Evolutionary conservation across 2,329 filamentous ascomycete genomes (phyloP).

Genomic region (Zasmidium angulare): DNA sequence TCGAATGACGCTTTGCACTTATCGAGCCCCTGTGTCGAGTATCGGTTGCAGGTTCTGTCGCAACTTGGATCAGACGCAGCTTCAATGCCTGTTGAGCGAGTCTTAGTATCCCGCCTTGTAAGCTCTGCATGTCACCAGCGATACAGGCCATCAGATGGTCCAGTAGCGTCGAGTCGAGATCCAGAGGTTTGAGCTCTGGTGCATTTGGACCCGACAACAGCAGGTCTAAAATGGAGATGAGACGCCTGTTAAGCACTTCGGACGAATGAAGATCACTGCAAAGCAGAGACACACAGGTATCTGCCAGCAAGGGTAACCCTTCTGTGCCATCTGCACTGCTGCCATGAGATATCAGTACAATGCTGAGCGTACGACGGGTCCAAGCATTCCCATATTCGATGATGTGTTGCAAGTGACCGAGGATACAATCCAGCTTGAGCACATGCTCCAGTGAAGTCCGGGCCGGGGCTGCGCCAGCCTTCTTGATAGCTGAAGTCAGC

Average conservation of each 20-base stretch:
- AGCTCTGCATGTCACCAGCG: constrained; percentile 13
- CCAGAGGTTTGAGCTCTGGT: constrained; percentile 18
- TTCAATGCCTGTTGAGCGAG: constrained; percentile 74
- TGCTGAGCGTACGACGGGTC: constrained; percentile 28
- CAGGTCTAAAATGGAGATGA: constrained; percentile 23
- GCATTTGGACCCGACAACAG: constrained; percentile 22
- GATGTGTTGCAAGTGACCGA: constrained; percentile 72
- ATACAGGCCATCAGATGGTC: constrained; percentile 25
- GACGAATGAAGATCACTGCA: constrained; percentile 16
- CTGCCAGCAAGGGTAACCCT: constrained; percentile 24
- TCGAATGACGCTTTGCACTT: constrained; percentile 6
- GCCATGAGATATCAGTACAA: neutral
- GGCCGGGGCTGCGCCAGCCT: neutral
- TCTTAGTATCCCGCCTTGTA: constrained; percentile 64
- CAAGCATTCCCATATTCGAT: constrained; percentile 57
- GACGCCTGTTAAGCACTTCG: constrained; percentile 14
- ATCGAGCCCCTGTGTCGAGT: constrained; percentile 9
- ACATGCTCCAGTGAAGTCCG: neutral
- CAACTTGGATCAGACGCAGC: constrained; percentile 41
- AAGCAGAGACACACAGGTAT: constrained; percentile 23
- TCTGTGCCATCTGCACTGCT: constrained; percentile 8
- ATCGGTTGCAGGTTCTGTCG: neutral
- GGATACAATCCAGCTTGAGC: constrained; percentile 72
- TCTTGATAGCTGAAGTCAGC: neutral
- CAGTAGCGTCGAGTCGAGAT: constrained; percentile 30